Base-by-base conservation (phyloP, 306 rosid genomes). In the Dalbergia cochinchinensis region DNA sequence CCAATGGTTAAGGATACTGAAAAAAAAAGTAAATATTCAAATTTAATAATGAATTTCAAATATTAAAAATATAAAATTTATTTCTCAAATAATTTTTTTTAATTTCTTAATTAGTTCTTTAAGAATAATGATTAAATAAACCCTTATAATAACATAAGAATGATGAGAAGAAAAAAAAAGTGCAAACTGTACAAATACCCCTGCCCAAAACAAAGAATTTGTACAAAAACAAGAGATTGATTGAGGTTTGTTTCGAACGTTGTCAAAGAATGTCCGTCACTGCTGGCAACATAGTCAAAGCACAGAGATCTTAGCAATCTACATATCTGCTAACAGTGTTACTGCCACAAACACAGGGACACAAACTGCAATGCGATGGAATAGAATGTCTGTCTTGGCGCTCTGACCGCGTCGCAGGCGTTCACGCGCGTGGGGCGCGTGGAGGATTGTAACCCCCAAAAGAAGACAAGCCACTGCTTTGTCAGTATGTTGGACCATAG, bases 401-500 rank as follows among this genome's bases (percentile, higher is more conserved):
- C 39, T 66, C 67, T 71, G 74, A 74, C 86, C 84, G 6, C 18
- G 73, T 85, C 85, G 76, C 87, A 77, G 55, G 5, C n/a, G 41
- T 35, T 45, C 71, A 83, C 69, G 80, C 85, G 77, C 76, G 81
- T 73, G 79, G 6, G 7, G 80, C 59, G 84, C 82, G 93, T 87
- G 86, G 31, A 1, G 11, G 2, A 5, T 16, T 15, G 16, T 53
- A 10, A 61, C 8, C 15, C 6, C 12, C 74, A 45, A 58, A 84
- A 76, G 64, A 86, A 42, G 86, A 86, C 90, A 84, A 84, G 79
- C 2, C 4, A 58, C 20, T 80, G 85, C 82, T 86, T 80, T 86
- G 91, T 86, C 91, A 90, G 87, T 84, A 1, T 72, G 59, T 53
- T 44, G 82, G 86, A 76, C 75, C 83, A 73, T 42, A 65, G 67